phyloP scores from a whole-genome alignment of 352 stramenopile species.

The Globisporangium nagaii region DNA sequence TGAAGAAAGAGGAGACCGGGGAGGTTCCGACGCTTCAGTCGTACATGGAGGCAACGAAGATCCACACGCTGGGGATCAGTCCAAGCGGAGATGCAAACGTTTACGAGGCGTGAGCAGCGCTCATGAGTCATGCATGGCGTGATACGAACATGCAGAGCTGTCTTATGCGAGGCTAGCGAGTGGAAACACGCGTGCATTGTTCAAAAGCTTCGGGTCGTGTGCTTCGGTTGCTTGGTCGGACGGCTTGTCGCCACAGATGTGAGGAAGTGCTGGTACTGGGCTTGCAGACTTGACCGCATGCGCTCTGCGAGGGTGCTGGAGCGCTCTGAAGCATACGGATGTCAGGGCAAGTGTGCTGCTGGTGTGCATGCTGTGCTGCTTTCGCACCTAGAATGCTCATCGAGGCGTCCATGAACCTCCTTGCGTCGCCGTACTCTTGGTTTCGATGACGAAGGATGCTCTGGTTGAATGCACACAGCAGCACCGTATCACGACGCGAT shows the following conservation, averaged over 20 bases:
- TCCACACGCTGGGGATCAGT: conserved; percentile 45
- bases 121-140: background rate
- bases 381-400: conserved; percentile 32
- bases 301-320: conserved; percentile 22
- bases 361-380: background rate
- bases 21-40: conserved; percentile 60
- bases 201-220: background rate
- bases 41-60: conserved; percentile 76
- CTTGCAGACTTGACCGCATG: conserved; percentile 25
- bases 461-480: conserved; percentile 14
- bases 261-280: conserved; percentile 36
- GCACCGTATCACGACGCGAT: background rate
- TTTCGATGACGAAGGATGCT: conserved; percentile 27
- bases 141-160: background rate
- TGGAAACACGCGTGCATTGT: background rate
- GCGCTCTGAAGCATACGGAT: conserved; percentile 14
- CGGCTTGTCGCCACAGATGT: conserved; percentile 7
- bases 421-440: conserved; percentile 23
- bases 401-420: conserved; percentile 39
- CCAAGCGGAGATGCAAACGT: conserved; percentile 37
- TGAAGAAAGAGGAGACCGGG: conserved; percentile 78
- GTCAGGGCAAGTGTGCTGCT: background rate
- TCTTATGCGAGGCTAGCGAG: no score
- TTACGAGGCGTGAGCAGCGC: conserved; percentile 36
- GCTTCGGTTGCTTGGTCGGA: conserved; percentile 3